These are phyloP conservation scores for Elongisporangium senticosum DNA, from an alignment of 352 stramenopile species.

Conservation along the genomic window DNA sequence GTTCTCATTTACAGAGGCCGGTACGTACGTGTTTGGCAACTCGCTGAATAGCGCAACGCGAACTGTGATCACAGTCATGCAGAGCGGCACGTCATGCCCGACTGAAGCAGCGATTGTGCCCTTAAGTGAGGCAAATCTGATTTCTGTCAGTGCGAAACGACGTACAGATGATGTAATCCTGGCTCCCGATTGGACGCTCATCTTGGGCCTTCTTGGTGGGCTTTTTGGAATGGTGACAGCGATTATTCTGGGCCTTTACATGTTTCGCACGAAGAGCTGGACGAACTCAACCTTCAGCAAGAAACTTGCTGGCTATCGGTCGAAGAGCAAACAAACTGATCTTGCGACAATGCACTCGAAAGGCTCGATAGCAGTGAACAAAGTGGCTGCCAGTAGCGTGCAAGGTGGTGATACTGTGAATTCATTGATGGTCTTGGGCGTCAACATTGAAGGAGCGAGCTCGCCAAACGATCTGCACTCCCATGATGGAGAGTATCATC, in stretches of 20 bases:
- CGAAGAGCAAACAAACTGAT: conserved; percentile 49
- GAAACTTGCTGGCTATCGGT: conserved; percentile 34
- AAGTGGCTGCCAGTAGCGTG: conserved; percentile 1
- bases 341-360: conserved; percentile 64
- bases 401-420: neutral
- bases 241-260: conserved; percentile 76
- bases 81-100: conserved; percentile 54
- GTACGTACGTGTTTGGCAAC: conserved; percentile 88
- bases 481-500: conserved; percentile 24
- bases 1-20: conserved; percentile 81
- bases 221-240: conserved; percentile 69
- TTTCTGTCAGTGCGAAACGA: conserved; percentile 73
- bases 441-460: neutral
- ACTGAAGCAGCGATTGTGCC: conserved; percentile 81
- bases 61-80: conserved; percentile 86
- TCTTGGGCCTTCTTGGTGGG: conserved; percentile 66
- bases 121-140: conserved; percentile 83
- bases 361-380: conserved; percentile 49
- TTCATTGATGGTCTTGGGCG: neutral
- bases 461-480: conserved; percentile 7
- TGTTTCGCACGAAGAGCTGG: conserved; percentile 83
- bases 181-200: conserved; percentile 84
- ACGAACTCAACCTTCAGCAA: conserved; percentile 29
- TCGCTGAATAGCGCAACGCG: conserved; percentile 59
- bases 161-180: conserved; percentile 79